Evolutionary conservation across 495 filamentous ascomycete genomes (phyloP).

Genomic region (Annulohypoxylon maeteangense): DNA sequence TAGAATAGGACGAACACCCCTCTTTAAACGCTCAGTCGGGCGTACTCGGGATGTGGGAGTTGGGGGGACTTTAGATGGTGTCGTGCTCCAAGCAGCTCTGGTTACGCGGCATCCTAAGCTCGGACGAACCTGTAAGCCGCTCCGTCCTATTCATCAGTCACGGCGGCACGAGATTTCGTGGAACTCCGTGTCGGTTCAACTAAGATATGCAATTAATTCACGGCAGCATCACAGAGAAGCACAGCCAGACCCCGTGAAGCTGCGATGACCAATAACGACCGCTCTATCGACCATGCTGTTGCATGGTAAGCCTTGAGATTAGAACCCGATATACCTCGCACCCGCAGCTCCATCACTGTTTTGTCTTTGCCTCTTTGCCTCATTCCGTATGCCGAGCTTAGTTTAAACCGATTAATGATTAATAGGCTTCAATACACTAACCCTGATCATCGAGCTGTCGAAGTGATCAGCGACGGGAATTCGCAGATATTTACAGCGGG

Average conservation of each 20-base stretch:
- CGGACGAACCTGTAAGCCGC: constrained; percentile 31
- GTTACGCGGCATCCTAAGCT: constrained; percentile 36
- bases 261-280: constrained; percentile 21
- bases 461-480: constrained; percentile 14
- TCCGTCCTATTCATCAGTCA: constrained; percentile 10
- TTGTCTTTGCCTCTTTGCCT: constrained; percentile 7
- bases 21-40: background rate
- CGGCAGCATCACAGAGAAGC: constrained; percentile 31
- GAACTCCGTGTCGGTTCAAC: constrained; percentile 39
- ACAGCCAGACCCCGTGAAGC: constrained; percentile 23
- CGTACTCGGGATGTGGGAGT: constrained; percentile 9
- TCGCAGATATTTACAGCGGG: constrained; percentile 23
- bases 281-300: constrained; percentile 20
- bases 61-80: background rate
- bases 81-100: background rate
- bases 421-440: background rate
- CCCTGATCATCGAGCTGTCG: background rate
- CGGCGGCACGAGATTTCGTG: constrained; percentile 38
- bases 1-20: background rate
- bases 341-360: constrained; percentile 22
- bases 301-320: constrained; percentile 37
- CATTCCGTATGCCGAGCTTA: background rate
- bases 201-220: constrained; percentile 40
- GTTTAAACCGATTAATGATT: constrained; percentile 2
- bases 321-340: constrained; percentile 35